Percentiles rank a stretch among this genome's conserved stretches.
phyloP scores from a whole-genome alignment of 768 basidiomycete genomes.

The Phaeolepiota aurea region DNA sequence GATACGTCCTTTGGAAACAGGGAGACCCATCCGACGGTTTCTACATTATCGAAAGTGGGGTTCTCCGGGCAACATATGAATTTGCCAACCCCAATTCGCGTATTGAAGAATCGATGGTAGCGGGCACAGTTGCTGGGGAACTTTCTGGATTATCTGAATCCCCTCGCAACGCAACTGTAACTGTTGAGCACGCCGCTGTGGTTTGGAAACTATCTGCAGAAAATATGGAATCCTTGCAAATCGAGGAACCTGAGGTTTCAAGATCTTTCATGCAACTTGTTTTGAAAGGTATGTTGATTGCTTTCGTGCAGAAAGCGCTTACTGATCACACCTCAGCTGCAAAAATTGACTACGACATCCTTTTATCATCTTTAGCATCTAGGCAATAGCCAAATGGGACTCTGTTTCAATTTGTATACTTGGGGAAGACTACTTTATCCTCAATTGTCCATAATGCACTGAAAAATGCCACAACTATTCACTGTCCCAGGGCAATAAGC shows the following conservation, averaged over 20 bases:
- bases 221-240: constrained; percentile 54
- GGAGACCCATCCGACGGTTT: constrained; percentile 75
- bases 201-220: constrained; percentile 73
- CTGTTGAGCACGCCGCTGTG: constrained; percentile 65
- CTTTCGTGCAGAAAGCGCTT: background rate
- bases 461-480: too few species aligned
- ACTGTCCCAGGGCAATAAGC: too few species aligned
- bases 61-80: constrained; percentile 74
- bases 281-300: constrained; percentile 51
- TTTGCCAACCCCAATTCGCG: constrained; percentile 61
- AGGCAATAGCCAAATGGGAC: constrained; percentile 11
- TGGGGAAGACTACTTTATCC: background rate
- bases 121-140: constrained; percentile 90
- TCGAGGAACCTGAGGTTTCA: constrained; percentile 61
- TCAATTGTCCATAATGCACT: background rate
- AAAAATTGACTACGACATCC: constrained; percentile 58
- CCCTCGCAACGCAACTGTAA: constrained; percentile 77
- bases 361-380: constrained; percentile 41
- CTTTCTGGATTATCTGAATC: constrained; percentile 75
- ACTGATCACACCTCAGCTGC: constrained; percentile 32
- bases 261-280: constrained; percentile 58
- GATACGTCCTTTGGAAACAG: constrained; percentile 64
- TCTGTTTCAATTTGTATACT: background rate
- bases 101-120: constrained; percentile 88
- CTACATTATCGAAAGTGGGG: constrained; percentile 84